phyloP scores from a whole-genome alignment of 495 filamentous ascomycete species.

The Filosporella fistucella region DNA sequence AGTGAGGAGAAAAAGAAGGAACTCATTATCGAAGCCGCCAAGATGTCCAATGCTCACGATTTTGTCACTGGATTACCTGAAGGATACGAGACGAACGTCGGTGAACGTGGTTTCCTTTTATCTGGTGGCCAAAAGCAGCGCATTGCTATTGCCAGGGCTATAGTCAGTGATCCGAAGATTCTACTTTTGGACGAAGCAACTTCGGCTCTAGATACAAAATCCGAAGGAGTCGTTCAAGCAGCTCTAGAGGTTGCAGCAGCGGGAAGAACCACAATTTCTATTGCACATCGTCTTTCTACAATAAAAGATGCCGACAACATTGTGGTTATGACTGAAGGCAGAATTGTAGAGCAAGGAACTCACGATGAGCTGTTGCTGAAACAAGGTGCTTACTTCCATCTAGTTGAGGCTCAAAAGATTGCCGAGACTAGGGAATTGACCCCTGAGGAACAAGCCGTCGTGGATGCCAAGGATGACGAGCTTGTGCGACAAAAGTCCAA shows the following conservation, averaged over 20 bases:
- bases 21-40: conserved; percentile 73
- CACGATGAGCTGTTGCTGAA: conserved; percentile 65
- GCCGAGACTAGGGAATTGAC: conserved; percentile 56
- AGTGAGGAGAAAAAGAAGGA: conserved; percentile 59
- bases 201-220: conserved; percentile 90
- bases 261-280: conserved; percentile 94
- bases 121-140: conserved; percentile 96
- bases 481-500: conserved; percentile 44
- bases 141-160: conserved; percentile 78
- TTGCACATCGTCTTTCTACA: conserved; percentile 91
- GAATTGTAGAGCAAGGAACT: conserved; percentile 85
- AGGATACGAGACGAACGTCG: conserved; percentile 90
- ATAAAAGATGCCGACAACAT: conserved; percentile 95
- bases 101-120: conserved; percentile 87
- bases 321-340: conserved; percentile 80
- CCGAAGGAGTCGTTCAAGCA: conserved; percentile 90
- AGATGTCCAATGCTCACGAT: conserved; percentile 89
- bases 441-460: conserved; percentile 38
- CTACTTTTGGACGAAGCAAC: conserved; percentile 94
- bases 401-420: conserved; percentile 79
- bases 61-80: conserved; percentile 83
- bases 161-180: conserved; percentile 94
- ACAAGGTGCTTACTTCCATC: conserved; percentile 62
- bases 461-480: conserved; percentile 39
- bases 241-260: conserved; percentile 82